Percentiles rank a stretch among this genome's conserved stretches.
These are phyloP conservation scores for Podospora conica DNA, from an alignment of 495 filamentous ascomycete genomes.

Conservation along the genomic window DNA sequence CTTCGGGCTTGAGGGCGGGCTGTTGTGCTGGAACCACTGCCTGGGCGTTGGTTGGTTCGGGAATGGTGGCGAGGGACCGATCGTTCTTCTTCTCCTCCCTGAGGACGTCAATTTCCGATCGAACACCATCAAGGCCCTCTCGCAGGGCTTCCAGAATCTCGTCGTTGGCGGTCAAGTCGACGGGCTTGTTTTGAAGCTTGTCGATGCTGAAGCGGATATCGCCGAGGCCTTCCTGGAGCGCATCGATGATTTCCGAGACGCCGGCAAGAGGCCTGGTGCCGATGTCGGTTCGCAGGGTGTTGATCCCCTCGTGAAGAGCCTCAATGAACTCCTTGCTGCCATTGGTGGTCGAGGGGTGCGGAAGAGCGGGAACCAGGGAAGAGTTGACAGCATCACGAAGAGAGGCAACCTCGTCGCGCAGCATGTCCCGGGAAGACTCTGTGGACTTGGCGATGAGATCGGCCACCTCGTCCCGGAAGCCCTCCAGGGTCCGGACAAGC, in stretches of 20 bases:
- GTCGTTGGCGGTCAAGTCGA: conserved; percentile 70
- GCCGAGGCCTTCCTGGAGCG: conserved; percentile 74
- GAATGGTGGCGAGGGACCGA: conserved; percentile 44
- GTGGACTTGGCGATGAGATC: conserved; percentile 38
- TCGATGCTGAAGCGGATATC: conserved; percentile 68
- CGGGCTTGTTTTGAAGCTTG: conserved; percentile 68
- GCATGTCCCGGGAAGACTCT: conserved; percentile 51
- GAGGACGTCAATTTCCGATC: conserved; percentile 70
- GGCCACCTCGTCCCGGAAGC: conserved; percentile 66
- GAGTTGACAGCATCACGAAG: conserved; percentile 67
- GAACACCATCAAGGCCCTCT: conserved; percentile 64
- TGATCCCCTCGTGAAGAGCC: conserved; percentile 62
- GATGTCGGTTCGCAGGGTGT: conserved; percentile 61
- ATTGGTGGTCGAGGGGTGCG: conserved; percentile 21
- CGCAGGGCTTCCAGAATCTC: conserved; percentile 84
- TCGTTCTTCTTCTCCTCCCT: conserved; percentile 47
- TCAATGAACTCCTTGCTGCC: conserved; percentile 57
- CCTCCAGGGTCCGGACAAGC: conserved; percentile 64
- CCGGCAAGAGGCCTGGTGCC: conserved; percentile 46
- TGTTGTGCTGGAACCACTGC: conserved; percentile 35
- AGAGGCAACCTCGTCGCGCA: conserved; percentile 73
- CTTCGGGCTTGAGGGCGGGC: conserved; percentile 49
- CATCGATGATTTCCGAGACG: conserved; percentile 71
- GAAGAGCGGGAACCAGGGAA: conserved; percentile 54
- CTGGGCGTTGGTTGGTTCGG: conserved; percentile 20